Conservation (phyloP, 2,329 filamentous ascomycete genomes). For the Fusarium virguliforme region DNA sequence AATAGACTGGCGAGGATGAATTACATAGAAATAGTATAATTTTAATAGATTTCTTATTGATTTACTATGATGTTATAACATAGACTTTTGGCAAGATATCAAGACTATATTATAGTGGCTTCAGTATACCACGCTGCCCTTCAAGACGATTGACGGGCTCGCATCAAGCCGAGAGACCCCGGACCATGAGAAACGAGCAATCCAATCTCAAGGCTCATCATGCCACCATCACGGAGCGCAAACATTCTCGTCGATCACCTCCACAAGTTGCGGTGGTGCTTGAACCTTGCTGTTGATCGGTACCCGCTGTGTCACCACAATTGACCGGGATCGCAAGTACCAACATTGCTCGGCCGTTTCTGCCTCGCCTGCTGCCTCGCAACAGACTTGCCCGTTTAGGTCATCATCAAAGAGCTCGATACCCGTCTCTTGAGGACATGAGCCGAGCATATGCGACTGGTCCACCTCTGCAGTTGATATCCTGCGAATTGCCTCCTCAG, state of each 20-base stretch:
- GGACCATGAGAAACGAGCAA: neutral
- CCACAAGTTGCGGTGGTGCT: conserved; percentile 18
- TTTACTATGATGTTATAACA: no score
- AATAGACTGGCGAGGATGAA: neutral
- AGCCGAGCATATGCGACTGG: neutral
- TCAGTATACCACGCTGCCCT: no score
- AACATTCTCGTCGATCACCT: conserved; percentile 11
- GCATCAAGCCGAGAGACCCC: neutral
- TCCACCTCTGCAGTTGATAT: no score
- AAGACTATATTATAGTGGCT: no score
- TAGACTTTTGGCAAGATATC: no score
- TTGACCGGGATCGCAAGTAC: neutral
- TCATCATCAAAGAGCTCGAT: no score
- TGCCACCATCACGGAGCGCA: conserved; percentile 11
- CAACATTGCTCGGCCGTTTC: conserved; percentile 17
- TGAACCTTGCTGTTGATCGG: neutral
- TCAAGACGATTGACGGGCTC: no score
- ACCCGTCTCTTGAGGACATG: neutral
- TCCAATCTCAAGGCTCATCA: neutral
- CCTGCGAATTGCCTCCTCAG: no score
- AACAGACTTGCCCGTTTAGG: neutral
- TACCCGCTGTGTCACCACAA: neutral
- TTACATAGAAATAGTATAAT: no score
- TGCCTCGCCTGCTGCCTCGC: conserved; percentile 17
- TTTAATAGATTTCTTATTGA: no score